Evolutionary conservation across 2,329 filamentous ascomycete genomes (phyloP).

Genomic region (Diatrype stigma): DNA sequence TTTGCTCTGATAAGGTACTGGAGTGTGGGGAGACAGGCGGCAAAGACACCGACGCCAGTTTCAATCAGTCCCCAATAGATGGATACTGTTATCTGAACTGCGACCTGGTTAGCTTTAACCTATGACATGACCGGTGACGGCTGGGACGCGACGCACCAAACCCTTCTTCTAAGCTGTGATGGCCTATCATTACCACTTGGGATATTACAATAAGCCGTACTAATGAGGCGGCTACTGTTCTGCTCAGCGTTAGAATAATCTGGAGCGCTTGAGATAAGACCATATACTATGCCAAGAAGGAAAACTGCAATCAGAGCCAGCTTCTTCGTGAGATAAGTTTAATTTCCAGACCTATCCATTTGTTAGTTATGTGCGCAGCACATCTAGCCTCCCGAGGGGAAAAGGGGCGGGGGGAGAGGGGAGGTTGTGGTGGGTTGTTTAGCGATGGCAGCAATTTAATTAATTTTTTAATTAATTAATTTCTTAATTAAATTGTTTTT

Average conservation of each 20-base stretch:
- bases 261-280: background rate
- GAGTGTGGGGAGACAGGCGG: constrained; percentile 11
- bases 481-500: too few species aligned
- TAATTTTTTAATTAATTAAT: too few species aligned
- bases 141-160: background rate
- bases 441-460: too few species aligned
- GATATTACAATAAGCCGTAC: constrained; percentile 3
- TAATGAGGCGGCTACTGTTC: constrained; percentile 5
- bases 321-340: constrained; percentile 4
- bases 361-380: background rate
- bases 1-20: constrained; percentile 8
- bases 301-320: constrained; percentile 5
- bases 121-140: background rate
- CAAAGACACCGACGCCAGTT: constrained; percentile 11
- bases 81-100: constrained; percentile 9
- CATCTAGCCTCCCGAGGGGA: too few species aligned
- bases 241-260: background rate
- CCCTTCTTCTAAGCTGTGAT: background rate
- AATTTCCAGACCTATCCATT: constrained; percentile 6
- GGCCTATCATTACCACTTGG: background rate
- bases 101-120: background rate
- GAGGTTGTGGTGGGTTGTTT: too few species aligned
- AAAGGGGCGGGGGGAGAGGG: too few species aligned
- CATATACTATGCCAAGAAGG: constrained; percentile 9
- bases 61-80: constrained; percentile 14